Evolutionary conservation across 179 eudicot species (phyloP), one percentile per base, ranked within the genome.

Genomic region (Amaranthus tricolor): DNA sequence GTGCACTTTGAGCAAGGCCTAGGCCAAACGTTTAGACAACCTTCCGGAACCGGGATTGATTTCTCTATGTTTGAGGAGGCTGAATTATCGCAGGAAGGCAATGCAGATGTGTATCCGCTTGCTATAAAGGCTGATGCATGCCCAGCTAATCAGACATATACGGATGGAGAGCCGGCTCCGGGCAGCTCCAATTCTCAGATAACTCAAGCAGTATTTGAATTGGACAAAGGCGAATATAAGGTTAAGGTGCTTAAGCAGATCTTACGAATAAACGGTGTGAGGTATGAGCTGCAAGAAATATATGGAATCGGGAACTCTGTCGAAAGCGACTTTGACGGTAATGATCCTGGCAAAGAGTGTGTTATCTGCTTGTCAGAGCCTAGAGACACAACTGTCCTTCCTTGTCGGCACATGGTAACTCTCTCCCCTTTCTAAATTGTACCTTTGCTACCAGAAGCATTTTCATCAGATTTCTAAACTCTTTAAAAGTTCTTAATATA

Each of bases 331-430:
- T 71, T 80, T 11, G 96, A 92, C 67, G 86, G 74, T 72, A 90
- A 85, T 85, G 97, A 92, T 77, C 90, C 96, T 6, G 96, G 99
- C 52, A 95, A 95, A 86, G 99, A 92, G 80, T 95, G 99, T 73
- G 99, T 95, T 71, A 90, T 95, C 79, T 95, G 99, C 88, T 85
- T 95, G 72, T 92, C 99, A 0, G 99, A 92, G 79, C 99, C 99
- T 58, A 84, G 91, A 72, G 99, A 95, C 81, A 95, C 95, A 0
- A 88, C 99, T 17, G 97, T 95, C 54, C 99, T 95, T 65, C 99
- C 97, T 6, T 95, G 99, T 79, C 84, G 99, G 71, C 99, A 95
- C 87, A 95, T 95, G 99, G 97, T 90, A 89, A 72, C 40, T 68
- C 67, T 60, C 70, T 73, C 48, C 4, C 13, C 72, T 24, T 13